phyloP scores from a whole-genome alignment of 2,329 filamentous ascomycete species.

The Aspergillus cejpii region DNA sequence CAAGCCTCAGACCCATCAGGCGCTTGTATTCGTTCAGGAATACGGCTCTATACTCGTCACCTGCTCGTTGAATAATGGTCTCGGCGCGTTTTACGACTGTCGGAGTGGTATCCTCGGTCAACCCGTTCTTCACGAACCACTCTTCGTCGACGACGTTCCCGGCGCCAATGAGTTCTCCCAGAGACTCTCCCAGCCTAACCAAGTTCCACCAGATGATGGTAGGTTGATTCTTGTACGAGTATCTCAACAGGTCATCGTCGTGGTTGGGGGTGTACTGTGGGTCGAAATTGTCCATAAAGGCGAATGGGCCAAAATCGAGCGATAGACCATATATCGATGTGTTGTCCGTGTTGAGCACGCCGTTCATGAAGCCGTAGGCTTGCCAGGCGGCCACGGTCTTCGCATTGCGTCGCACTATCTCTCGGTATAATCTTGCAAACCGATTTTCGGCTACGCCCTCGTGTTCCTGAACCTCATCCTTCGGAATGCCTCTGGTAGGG shows the following conservation, averaged over 20 bases:
- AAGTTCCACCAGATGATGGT: conserved; percentile 99
- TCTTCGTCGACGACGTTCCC: conserved; percentile 65
- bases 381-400: conserved; percentile 89
- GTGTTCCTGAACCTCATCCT: conserved; percentile 59
- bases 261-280: conserved; percentile 94
- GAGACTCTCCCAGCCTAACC: conserved; percentile 77
- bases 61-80: conserved; percentile 68
- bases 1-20: conserved; percentile 73
- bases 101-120: conserved; percentile 60
- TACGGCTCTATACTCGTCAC: conserved; percentile 80
- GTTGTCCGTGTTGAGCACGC: conserved; percentile 96
- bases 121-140: conserved; percentile 64
- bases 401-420: conserved; percentile 79
- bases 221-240: conserved; percentile 89
- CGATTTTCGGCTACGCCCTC: conserved; percentile 69
- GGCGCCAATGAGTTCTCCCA: conserved; percentile 81
- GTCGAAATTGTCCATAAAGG: conserved; percentile 96
- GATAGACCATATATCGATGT: conserved; percentile 84
- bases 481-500: conserved; percentile 49
- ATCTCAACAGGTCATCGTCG: conserved; percentile 80
- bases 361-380: conserved; percentile 98
- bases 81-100: conserved; percentile 74
- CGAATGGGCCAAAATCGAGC: conserved; percentile 93
- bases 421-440: conserved; percentile 78
- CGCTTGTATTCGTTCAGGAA: conserved; percentile 87